Evolutionary conservation across 805 yeast species (phyloP), one percentile per base, ranked within the genome.

Genomic region (Komagataella pseudopastoris): DNA sequence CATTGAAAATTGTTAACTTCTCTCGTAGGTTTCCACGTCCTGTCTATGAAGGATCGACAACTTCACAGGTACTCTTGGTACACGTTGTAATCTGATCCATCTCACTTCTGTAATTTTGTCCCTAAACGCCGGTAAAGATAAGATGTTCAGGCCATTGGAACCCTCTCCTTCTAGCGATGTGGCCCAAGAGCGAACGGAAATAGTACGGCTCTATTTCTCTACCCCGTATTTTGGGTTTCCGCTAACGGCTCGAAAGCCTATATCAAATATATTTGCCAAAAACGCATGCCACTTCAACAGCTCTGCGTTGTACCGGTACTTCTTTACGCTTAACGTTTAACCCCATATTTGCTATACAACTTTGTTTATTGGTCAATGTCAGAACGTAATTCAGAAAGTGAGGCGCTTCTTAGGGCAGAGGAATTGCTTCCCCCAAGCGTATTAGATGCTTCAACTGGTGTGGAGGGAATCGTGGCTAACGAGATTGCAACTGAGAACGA

Each of bases 401-500:
- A 30, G 39, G 39, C 39, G 39, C 39, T 30, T 14, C 39, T 30
- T 10, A 30, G 39, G 14, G 39, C 39, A 30, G 39, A 30, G 39
- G 39, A 30, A 30, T 8, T 30, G 39, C 39, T 30, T 30, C 39
- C 39, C 14, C 39, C 39, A 12, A 30, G 14, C 14, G 14, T 30
- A 30, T 14, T 30, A 30, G 58, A 55, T 46, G 50, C 55, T n/a
- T 49, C 56, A 8, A 30, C 55, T 7, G 51, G 48, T 12, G 43
- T 48, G 6, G 52, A 55, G 7, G 58, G 58, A 16, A 23, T 54
- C 3, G 45, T 55, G 10, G 58, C 53, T 20, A 55, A 54, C 20
- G 56, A 55, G 14, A 52, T 53, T 17, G 53, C 53, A 16, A 54
- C 52, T 1, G 53, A 48, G 30, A 47, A 52, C 23, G 39, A 30